Base-by-base conservation (phyloP, 2,329 filamentous ascomycete genomes). In the Sordariomycetes sp. region DNA sequence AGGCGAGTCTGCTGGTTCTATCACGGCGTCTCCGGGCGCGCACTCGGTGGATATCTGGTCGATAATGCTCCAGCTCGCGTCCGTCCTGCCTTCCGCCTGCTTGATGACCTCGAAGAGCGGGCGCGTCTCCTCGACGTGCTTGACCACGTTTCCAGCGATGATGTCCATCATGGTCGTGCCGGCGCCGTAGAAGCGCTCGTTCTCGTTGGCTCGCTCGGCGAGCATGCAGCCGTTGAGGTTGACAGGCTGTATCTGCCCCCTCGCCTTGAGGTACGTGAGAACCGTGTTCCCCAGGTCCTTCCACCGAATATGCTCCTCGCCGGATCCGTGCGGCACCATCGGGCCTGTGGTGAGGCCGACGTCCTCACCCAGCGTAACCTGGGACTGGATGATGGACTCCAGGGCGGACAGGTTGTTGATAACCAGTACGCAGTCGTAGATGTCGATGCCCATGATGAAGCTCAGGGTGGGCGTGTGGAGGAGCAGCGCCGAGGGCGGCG, bases 371-470 rank as follows among this genome's bases (percentile, higher is more conserved):
- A 97, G 74, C 0, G 88, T 94, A 57, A 90, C 84, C 56, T 86
- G 81, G 3, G 92, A 74, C 59, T 84, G 85, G 39, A 88, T 90
- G 66, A 96, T 95, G 1, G 87, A 83, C 62, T 96, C 87, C 53
- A 97, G 74, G 7, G 90, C 90, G 58, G 89, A 80, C 52, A 88
- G 82, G 52, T 87, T 90, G 72, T 95, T 96, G 67, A 96, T 91
- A 39, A 96, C 87, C 10, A 96, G 80, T 15, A 97, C 87, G 66
- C 91, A 96, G 69, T 97, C 92, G 74, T 96, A 97, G 35, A 96
- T 90, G 67, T 97, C 92, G 48, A 96, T 87, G 2, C 91, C 92
- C 6, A 91, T 85, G 56, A 96, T 80, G 66, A 97, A 96, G 39
- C 90, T 92, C 36, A 96, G 78, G 1, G 87, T 90, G 1, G 89